Base-by-base conservation (phyloP, 306 rosid genomes). In the Quercus mongolica region DNA sequence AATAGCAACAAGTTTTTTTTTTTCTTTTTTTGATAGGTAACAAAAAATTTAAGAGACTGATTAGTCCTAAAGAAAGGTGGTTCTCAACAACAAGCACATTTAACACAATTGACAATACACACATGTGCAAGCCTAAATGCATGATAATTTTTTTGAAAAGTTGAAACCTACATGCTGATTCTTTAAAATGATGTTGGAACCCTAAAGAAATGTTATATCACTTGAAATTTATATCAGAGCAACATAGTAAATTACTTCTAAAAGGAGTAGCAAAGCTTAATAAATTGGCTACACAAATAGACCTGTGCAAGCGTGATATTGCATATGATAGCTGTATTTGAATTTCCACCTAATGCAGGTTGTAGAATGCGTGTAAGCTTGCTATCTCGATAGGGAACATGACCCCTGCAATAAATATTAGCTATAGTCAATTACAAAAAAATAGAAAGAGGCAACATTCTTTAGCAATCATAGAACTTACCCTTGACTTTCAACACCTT, bases 401-500 rank as follows among this genome's bases (percentile, higher is more conserved):
- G 98, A 70, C 98, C 94, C 85, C 99, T 95, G 87, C 88, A 86
- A 49, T 38, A 78, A 62, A 76, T 76, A 81, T 70, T 75, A 44
- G 15, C 67, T n/a, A 26, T 58, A 13, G 6, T 83, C 80, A 64
- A 74, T 63, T 49, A 31, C 65, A 76, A 30, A 41, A 8, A 41
- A 41, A 59, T 41, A 35, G 44, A 82, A 79, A 83, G n/a, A 58
- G 49, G 51, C 62, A 67, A 65, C 74, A 17, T 30, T 72, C 79
- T 14, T 69, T 44, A 63, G 54, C 74, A 31, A 78, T 59, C 71
- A 51, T 18, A 51, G 78, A 70, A 79, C 97, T 51, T 88, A 95
- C 99, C 99, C 99, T 83, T 95, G 99, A 84, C 98, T 93, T 79
- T 95, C 99, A 76, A 93, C 97, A 69, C 97, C 97, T 93, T 95